phyloP scores from a whole-genome alignment of 2,329 filamentous ascomycete genomes.

The Fusarium buxicola region DNA sequence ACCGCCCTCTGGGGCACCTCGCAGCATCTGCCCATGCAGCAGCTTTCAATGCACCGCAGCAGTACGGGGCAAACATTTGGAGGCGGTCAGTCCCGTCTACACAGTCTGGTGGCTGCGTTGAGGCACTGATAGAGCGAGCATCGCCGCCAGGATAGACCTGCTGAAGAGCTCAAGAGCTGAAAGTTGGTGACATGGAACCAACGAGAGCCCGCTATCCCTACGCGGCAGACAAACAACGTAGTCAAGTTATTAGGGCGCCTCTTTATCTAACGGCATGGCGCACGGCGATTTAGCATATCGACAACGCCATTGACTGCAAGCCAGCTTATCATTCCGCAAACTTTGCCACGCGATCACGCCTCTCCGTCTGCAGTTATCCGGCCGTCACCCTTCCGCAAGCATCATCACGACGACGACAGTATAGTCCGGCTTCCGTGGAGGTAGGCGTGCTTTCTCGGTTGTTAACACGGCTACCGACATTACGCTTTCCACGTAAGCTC shows the following conservation, averaged over 20 bases:
- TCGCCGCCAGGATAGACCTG: constrained; percentile 1
- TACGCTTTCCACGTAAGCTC: too few relatives aligned
- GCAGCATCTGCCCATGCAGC: constrained; percentile 27
- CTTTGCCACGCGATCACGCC: constrained; percentile 16
- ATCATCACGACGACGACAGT: constrained; percentile 6
- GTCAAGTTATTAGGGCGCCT: not conserved
- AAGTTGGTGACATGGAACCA: too few relatives aligned
- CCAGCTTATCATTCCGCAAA: constrained; percentile 19
- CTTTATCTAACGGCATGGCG: constrained; percentile 18
- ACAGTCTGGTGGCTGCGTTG: not conserved
- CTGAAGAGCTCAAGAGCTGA: not conserved
- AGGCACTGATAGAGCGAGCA: not conserved
- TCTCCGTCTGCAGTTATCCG: constrained; percentile 4
- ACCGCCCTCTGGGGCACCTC: constrained; percentile 32
- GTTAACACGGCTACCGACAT: too few relatives aligned
- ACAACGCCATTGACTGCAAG: not conserved
- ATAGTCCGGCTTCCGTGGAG: not conserved
- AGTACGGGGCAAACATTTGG: constrained; percentile 17
- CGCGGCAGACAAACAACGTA: constrained; percentile 1
- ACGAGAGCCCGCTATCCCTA: not conserved
- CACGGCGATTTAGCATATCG: not conserved
- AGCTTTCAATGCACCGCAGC: not conserved
- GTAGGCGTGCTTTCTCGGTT: not conserved
- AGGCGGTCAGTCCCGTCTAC: constrained; percentile 13
- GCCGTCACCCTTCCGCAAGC: constrained; percentile 18